Base-by-base conservation (phyloP, 148 eudicot genomes). In the Salicornia ramosissima region DNA sequence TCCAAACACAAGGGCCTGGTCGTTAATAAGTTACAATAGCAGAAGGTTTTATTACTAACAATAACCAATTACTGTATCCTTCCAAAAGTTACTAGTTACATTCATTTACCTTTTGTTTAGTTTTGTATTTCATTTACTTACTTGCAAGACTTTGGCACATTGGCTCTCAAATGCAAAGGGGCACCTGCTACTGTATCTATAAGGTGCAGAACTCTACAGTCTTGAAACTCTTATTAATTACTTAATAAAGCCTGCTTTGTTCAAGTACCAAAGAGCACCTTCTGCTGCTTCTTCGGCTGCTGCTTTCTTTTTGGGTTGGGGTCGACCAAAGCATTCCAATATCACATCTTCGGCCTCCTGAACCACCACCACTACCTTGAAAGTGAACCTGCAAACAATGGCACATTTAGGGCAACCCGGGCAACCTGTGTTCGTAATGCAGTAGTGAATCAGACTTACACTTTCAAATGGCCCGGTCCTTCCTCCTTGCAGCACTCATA, bases 261-360 rank as follows among this genome's bases (percentile, higher is more conserved):
- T 74, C 60, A 94, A 69, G 67, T 68, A 81, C 99, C 99, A 94
- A 63, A 91, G 76, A 5, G 86, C 96, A 63, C 82, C 96, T 65
- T 81, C 74, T 25, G 99, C 99, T 18, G 99, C 99, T 55, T 66
- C 73, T 70, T 94, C 91, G 3, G 90, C 83, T 5, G 97, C 99
- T 14, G 65, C 93, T 74, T 91, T 91, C 90, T 94, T 94, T 46
- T 50, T 94, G 1, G 72, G 18, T 49, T 72, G 81, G 45, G 87
- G 84, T 21, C 61, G 72, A 22, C 99, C 90, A 55, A 77, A 70
- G 65, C 83, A 84, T 68, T 86, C 99, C 31, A 85, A 46, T 33
- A 31, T n/a, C 47, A 69, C 65, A 24, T 77, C 64, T 39, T 77
- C 74, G 10, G 67, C 64, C 53, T 85, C 89, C 56, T 81, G 85